phyloP scores from a whole-genome alignment of 345 rosid species.

The Eucalyptus caleyi region DNA sequence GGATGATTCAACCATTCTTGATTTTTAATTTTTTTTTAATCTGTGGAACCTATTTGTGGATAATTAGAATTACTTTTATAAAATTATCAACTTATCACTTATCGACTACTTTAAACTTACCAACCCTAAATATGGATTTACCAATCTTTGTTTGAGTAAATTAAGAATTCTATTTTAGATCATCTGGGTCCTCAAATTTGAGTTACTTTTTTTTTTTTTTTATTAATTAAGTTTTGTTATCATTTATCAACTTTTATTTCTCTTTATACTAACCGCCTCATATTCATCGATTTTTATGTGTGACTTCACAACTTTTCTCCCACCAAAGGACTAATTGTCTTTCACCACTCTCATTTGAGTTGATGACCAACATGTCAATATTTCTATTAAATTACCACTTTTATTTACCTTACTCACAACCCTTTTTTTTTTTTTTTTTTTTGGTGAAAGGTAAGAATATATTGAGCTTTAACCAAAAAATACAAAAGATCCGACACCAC shows the following conservation, averaged over 20 bases:
- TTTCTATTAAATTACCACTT: not conserved
- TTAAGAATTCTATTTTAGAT: not conserved
- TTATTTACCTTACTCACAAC: not conserved
- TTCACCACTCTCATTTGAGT: not conserved
- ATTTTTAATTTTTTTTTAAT: too few relatives aligned
- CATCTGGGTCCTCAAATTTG: not conserved
- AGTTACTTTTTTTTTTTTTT: not conserved
- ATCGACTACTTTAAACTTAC: rapidly evolving
- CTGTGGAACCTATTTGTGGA: not conserved
- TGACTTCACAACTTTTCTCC: not conserved
- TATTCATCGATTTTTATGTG: not conserved
- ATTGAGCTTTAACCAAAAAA: too few relatives aligned
- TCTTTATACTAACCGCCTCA: too few relatives aligned
- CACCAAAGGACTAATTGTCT: not conserved
- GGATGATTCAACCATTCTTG: not conserved
- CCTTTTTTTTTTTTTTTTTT: too few relatives aligned
- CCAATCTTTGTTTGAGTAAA: not conserved
- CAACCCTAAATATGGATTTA: not conserved
- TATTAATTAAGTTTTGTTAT: too few relatives aligned
- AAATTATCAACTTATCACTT: not conserved
- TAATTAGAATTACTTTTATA: too few relatives aligned
- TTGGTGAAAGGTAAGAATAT: too few relatives aligned
- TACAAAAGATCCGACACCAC: too few relatives aligned
- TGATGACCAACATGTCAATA: not conserved
- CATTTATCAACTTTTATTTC: not conserved